These are phyloP conservation scores for Fusarium sp. DNA, from an alignment of 2,329 filamentous ascomycete species.

Conservation along the genomic window DNA sequence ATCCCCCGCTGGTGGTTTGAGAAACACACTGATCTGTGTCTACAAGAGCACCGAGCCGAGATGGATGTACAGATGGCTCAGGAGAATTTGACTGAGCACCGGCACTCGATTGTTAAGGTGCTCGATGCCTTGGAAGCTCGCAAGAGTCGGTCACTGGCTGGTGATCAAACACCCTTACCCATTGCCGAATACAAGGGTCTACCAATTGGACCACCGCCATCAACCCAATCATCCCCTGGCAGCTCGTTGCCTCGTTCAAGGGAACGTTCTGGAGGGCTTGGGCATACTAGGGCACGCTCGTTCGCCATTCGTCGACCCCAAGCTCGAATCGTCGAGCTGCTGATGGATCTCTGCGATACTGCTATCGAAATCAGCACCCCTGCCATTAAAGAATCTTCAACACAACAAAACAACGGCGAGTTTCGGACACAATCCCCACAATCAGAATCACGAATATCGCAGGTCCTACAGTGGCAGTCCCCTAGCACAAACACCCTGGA, in stretches of 20 bases:
- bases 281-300: constrained; percentile 83
- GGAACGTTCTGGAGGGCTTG: constrained; percentile 78
- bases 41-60: constrained; percentile 95
- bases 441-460: constrained; percentile 92
- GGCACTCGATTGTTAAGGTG: constrained; percentile 93
- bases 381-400: constrained; percentile 84
- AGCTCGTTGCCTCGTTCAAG: constrained; percentile 77
- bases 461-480: constrained; percentile 96
- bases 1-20: constrained; percentile 99
- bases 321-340: constrained; percentile 91
- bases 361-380: constrained; percentile 94
- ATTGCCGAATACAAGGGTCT: constrained; percentile 88
- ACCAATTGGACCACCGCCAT: constrained; percentile 80
- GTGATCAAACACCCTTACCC: constrained; percentile 63
- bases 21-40: constrained; percentile 95
- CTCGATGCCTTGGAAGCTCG: constrained; percentile 90
- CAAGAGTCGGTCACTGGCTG: constrained; percentile 70
- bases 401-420: constrained; percentile 72
- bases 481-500: constrained; percentile 91
- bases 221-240: constrained; percentile 76
- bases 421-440: constrained; percentile 94
- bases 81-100: constrained; percentile 90
- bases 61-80: constrained; percentile 98
- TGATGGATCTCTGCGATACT: constrained; percentile 95
- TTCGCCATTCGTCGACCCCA: constrained; percentile 92